Conservation (phyloP, 305 asterid species). For the Striga hermonthica region DNA sequence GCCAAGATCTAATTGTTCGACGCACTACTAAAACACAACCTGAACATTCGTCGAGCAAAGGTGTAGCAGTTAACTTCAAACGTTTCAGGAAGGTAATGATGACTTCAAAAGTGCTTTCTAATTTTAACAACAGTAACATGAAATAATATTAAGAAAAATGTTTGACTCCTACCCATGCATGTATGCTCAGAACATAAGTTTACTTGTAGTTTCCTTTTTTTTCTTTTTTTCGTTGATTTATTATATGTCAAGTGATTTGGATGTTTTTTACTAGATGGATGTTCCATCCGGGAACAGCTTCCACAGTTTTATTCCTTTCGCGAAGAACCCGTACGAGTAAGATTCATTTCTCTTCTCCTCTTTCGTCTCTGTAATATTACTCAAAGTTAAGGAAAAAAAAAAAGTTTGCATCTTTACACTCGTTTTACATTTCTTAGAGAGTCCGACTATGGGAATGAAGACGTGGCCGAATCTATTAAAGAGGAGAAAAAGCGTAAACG, state of each 20-base stretch:
- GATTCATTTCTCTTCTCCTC: slow-evolving; percentile 30
- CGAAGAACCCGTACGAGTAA: slow-evolving; percentile 76
- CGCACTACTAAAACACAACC: slow-evolving; percentile 38
- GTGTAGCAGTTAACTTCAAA: slow-evolving; percentile 58
- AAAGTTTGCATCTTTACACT: background rate
- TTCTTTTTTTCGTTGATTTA: background rate
- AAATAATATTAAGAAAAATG: too few species aligned
- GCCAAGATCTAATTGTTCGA: slow-evolving; percentile 76
- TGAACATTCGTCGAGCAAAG: slow-evolving; percentile 36
- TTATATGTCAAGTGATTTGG: slow-evolving; percentile 3
- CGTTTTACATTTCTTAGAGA: slow-evolving; percentile 43
- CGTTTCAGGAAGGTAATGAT: slow-evolving; percentile 76
- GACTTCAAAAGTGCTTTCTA: background rate
- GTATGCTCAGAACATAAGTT: background rate
- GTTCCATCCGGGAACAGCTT: slow-evolving; percentile 83
- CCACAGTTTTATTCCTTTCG: slow-evolving; percentile 66
- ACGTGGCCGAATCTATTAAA: slow-evolving; percentile 58
- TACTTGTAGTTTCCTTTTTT: background rate
- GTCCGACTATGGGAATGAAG: slow-evolving; percentile 65
- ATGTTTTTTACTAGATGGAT: slow-evolving; percentile 39
- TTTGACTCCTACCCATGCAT: background rate
- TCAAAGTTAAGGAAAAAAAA: slow-evolving; percentile 7
- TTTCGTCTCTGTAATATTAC: slow-evolving; percentile 19
- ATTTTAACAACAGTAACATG: too few species aligned
- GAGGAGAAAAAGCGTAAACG: slow-evolving; percentile 82